Evolutionary conservation across 495 filamentous ascomycete species (phyloP).

Genomic region (Penicillium fimorum): DNA sequence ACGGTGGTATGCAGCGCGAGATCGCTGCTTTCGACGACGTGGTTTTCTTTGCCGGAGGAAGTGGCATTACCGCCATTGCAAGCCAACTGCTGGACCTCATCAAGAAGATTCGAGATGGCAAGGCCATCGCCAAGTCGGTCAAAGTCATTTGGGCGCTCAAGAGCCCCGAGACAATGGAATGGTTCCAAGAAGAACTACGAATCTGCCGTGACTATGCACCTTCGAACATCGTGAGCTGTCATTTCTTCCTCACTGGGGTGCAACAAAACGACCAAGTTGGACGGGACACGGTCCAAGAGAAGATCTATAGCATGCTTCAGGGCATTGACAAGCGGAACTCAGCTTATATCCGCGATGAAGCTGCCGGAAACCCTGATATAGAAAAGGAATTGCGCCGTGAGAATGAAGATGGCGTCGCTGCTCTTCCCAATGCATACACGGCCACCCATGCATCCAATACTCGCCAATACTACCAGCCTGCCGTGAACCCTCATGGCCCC

Average conservation of each 20-base stretch:
- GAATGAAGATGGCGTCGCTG: constrained; percentile 80
- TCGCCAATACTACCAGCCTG: constrained; percentile 19
- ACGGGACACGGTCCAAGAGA: constrained; percentile 66
- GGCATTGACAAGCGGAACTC: constrained; percentile 80
- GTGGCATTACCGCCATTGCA: constrained; percentile 90
- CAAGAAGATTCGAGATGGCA: constrained; percentile 90
- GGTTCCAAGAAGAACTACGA: constrained; percentile 93
- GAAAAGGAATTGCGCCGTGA: constrained; percentile 80
- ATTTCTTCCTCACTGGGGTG: constrained; percentile 80
- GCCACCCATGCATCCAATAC: constrained; percentile 16
- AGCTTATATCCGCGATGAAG: constrained; percentile 75
- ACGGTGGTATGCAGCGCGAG: constrained; percentile 89
- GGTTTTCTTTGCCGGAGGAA: constrained; percentile 88
- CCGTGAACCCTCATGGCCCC: constrained; percentile 13
- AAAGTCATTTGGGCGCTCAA: constrained; percentile 91
- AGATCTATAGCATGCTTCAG: constrained; percentile 77
- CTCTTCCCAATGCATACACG: constrained; percentile 60
- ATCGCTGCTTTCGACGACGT: constrained; percentile 92
- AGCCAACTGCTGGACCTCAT: constrained; percentile 87
- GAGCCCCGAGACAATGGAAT: constrained; percentile 88
- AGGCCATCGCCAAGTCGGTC: constrained; percentile 86
- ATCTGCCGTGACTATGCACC: constrained; percentile 85
- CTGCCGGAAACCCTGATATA: constrained; percentile 70
- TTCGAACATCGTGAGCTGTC: constrained; percentile 79
- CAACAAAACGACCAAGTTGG: constrained; percentile 54